Evolutionary conservation across 2,329 filamentous ascomycete species (phyloP).

Genomic region (Ophiobolus disseminans): DNA sequence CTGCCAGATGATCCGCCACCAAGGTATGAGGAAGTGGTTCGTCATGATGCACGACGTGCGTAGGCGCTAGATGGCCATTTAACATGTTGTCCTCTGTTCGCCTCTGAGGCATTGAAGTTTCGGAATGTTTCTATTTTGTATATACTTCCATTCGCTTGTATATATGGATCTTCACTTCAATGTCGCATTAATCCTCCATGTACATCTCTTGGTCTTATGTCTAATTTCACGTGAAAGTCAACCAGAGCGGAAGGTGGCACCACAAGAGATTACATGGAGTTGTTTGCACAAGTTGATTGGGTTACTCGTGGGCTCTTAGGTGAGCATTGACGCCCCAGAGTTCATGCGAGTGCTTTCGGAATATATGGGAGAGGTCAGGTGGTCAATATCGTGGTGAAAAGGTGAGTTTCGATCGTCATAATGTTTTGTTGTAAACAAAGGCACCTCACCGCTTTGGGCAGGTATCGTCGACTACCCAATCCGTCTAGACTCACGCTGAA

Average conservation of each 20-base stretch:
- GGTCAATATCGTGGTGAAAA: not conserved
- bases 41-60: constrained; percentile 1
- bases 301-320: not conserved
- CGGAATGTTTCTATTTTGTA: not conserved
- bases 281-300: not conserved
- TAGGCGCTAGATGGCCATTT: no score
- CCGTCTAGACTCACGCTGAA: not conserved
- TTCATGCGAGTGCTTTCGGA: constrained; percentile 7
- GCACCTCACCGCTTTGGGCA: not conserved
- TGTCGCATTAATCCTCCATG: no score
- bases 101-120: not conserved
- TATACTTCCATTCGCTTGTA: no score
- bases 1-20: constrained; percentile 22
- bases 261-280: not conserved
- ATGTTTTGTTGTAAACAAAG: constrained; percentile 6
- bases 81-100: not conserved
- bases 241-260: no score
- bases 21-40: constrained; percentile 19
- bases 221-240: no score
- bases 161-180: no score
- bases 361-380: constrained; percentile 9
- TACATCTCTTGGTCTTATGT: no score
- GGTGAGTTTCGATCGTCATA: not conserved
- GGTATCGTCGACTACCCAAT: constrained; percentile 7
- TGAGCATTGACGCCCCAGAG: not conserved